Evolutionary conservation across 1,284 basidiomycete genomes (phyloP).

Genomic region (Inonotus hispidus): DNA sequence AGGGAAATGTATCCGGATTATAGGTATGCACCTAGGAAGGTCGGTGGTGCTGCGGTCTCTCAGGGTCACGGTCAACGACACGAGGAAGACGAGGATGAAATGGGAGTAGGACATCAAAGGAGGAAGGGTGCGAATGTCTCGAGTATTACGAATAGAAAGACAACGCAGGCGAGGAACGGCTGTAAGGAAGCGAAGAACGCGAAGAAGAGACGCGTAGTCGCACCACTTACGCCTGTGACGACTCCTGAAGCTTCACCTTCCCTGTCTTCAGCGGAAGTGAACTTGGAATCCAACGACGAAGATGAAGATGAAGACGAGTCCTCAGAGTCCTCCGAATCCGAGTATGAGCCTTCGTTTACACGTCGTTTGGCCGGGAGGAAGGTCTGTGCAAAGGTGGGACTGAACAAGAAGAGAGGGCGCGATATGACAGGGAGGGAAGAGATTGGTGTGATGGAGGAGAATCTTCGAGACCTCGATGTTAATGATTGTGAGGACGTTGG

Average conservation of each 20-base stretch:
- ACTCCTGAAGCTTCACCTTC: neutral
- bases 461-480: neutral
- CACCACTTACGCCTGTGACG: slow-evolving; percentile 3
- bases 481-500: neutral
- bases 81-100: neutral
- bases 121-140: neutral
- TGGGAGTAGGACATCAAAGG: too few species aligned
- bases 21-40: slow-evolving; percentile 14
- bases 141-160: neutral
- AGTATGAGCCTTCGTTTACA: too few species aligned
- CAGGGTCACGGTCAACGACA: neutral
- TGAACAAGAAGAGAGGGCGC: neutral
- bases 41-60: neutral
- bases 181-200: neutral
- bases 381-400: too few species aligned
- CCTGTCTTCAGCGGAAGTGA: too few species aligned
- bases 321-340: neutral
- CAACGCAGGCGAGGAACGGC: neutral
- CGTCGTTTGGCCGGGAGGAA: too few species aligned
- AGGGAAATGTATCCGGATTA: slow-evolving; percentile 10
- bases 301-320: neutral
- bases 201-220: neutral
- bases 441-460: too few species aligned
- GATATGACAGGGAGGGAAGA: neutral
- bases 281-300: neutral